Evolutionary conservation across 352 stramenopile genomes (phyloP).

Genomic region (Pythium monospermum): DNA sequence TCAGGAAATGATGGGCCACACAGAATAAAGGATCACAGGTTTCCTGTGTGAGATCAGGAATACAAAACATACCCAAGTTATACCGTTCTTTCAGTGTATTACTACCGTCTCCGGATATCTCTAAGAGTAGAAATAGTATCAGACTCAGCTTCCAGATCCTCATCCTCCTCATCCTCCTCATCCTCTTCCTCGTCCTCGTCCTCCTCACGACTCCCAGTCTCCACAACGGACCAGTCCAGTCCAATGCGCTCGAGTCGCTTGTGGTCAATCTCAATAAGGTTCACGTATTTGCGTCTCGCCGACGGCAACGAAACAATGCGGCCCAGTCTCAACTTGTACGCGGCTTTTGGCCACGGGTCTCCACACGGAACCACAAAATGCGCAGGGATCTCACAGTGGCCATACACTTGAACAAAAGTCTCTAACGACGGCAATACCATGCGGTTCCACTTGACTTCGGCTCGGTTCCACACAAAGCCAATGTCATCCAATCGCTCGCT

Average conservation of each 20-base stretch:
- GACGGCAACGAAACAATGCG: conserved; percentile 22
- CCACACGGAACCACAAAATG: conserved; percentile 48
- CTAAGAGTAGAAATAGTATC: too few species aligned
- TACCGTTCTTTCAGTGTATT: neutral
- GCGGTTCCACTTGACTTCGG: conserved; percentile 38
- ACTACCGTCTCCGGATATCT: neutral
- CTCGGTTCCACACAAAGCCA: conserved; percentile 50
- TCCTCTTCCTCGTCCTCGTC: conserved; percentile 1
- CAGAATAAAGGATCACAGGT: too few species aligned
- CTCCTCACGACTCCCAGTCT: conserved; percentile 5
- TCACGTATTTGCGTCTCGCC: conserved; percentile 26
- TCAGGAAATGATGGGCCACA: too few species aligned
- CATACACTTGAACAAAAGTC: conserved; percentile 34
- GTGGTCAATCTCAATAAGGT: conserved; percentile 52
- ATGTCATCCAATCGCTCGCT: conserved; percentile 39
- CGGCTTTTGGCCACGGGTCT: conserved; percentile 30
- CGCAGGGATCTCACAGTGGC: conserved; percentile 26
- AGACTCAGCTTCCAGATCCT: neutral
- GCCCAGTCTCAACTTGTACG: conserved; percentile 34
- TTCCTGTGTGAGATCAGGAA: too few species aligned
- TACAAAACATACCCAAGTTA: neutral
- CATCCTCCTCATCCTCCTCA: conserved; percentile 1
- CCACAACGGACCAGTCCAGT: conserved; percentile 36
- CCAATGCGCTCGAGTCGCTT: conserved; percentile 39
- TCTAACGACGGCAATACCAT: conserved; percentile 40